Evolutionary conservation across 1,284 basidiomycete genomes (phyloP).

Genomic region (Heterobasidion parviporum): DNA sequence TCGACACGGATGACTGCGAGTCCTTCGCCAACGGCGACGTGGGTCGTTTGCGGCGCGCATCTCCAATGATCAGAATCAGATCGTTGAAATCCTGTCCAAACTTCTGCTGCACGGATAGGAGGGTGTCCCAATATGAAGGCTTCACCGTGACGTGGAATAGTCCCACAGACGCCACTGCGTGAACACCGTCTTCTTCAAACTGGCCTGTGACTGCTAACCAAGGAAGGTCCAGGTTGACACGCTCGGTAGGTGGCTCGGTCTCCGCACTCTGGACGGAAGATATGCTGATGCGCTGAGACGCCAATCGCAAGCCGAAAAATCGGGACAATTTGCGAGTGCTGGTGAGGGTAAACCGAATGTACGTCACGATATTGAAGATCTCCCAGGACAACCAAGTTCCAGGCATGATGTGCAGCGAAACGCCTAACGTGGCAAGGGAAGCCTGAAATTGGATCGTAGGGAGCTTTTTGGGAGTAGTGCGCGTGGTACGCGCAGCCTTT

Average conservation of each 20-base stretch:
- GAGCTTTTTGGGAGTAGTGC: constrained; percentile 19
- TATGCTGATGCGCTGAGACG: constrained; percentile 57
- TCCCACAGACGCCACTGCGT: constrained; percentile 54
- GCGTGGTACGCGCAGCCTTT: constrained; percentile 17
- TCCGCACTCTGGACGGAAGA: constrained; percentile 25
- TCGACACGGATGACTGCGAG: constrained; percentile 25
- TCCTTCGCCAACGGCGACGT: constrained; percentile 11
- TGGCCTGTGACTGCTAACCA: constrained; percentile 52
- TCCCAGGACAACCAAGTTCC: constrained; percentile 79
- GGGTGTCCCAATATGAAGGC: constrained; percentile 72
- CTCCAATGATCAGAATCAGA: constrained; percentile 53
- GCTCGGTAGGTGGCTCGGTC: constrained; percentile 8
- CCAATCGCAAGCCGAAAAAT: constrained; percentile 56
- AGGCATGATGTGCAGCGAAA: constrained; percentile 73
- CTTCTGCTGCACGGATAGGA: constrained; percentile 75
- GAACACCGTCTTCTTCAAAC: constrained; percentile 39
- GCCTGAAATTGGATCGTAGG: constrained; percentile 41
- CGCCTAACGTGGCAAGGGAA: constrained; percentile 36
- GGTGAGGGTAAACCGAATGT: constrained; percentile 32
- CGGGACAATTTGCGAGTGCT: constrained; percentile 26
- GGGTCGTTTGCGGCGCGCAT: constrained; percentile 40
- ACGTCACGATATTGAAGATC: constrained; percentile 39
- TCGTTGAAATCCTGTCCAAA: constrained; percentile 84
- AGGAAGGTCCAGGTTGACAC: constrained; percentile 58
- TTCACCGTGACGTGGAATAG: constrained; percentile 66